These are phyloP conservation scores for Phytopythium oedochilum DNA, from an alignment of 352 stramenopile genomes.

Conservation along the genomic window DNA sequence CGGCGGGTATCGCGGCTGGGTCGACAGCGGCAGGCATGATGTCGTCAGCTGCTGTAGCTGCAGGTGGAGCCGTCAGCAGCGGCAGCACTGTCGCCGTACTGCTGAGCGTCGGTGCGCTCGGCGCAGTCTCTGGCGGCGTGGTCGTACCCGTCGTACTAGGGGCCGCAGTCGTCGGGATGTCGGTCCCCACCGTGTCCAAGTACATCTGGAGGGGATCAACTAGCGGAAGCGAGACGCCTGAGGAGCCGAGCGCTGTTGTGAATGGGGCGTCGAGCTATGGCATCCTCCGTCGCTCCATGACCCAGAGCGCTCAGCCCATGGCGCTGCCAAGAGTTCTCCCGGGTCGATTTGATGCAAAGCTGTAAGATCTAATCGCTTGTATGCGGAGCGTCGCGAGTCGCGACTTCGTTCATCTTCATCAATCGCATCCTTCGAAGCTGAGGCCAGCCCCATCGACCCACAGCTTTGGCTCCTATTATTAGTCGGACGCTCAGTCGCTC, in stretches of 20 bases:
- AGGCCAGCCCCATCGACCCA: no score
- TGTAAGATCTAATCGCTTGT: not conserved
- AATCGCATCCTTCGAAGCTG: no score
- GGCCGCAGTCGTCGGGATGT: not conserved
- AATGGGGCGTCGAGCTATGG: not conserved
- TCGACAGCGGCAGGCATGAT: slow-evolving; percentile 41
- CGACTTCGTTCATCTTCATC: no score
- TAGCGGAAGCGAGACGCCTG: not conserved
- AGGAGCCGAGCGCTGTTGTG: not conserved
- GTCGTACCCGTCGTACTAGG: not conserved
- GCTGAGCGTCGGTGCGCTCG: slow-evolving; percentile 39
- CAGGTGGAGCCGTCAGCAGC: not conserved
- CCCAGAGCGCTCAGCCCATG: not conserved
- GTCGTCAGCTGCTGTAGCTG: not conserved
- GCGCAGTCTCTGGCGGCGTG: slow-evolving; percentile 3
- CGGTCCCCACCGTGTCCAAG: not conserved
- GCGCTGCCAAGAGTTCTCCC: not conserved
- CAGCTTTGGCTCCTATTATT: not conserved
- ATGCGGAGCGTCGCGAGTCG: no score
- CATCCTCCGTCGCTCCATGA: not conserved
- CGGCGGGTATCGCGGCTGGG: slow-evolving; percentile 26
- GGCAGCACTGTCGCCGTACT: slow-evolving; percentile 22
- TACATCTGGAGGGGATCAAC: not conserved
- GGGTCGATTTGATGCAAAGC: not conserved
- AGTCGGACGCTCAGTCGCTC: not conserved